phyloP scores from a whole-genome alignment of 2,329 filamentous ascomycete species.

The Chrysosphaeria jannelii region DNA sequence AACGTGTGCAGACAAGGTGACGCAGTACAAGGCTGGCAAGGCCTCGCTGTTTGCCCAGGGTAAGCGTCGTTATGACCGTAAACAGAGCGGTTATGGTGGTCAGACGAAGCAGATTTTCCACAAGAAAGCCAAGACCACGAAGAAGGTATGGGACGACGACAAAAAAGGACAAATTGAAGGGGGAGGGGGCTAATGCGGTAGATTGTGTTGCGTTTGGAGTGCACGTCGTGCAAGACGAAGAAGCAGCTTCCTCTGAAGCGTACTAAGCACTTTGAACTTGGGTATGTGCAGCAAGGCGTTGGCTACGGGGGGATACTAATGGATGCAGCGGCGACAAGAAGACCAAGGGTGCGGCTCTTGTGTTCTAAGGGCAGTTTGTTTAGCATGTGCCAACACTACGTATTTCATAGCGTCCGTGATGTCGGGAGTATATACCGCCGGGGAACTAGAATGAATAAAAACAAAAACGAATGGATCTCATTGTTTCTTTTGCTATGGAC shows the following conservation, averaged over 20 bases:
- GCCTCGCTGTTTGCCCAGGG: constrained; percentile 31
- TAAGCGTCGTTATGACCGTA: constrained; percentile 79
- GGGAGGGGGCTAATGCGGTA: no score
- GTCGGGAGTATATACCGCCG: no score
- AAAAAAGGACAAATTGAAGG: no score
- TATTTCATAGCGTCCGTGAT: no score
- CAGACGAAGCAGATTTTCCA: constrained; percentile 99
- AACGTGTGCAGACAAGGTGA: constrained; percentile 41
- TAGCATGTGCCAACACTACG: neutral
- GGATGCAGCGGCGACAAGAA: constrained; percentile 97
- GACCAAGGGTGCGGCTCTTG: constrained; percentile 99
- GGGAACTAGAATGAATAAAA: no score
- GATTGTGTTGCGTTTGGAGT: constrained; percentile 94
- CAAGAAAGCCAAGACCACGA: constrained; percentile 99
- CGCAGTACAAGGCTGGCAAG: constrained; percentile 35
- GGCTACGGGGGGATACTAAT: no score
- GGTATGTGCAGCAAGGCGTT: constrained; percentile 50
- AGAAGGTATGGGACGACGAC: constrained; percentile 50
- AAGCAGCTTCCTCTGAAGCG: constrained; percentile 93
- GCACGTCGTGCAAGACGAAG: constrained; percentile 95
- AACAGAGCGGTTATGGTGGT: constrained; percentile 99
- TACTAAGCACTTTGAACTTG: constrained; percentile 99
- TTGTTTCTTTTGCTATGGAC: constrained; percentile 1
- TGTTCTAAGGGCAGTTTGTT: constrained; percentile 48
- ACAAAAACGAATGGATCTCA: no score